phyloP scores from a whole-genome alignment of 345 rosid species.

The Arabis hirsuta region DNA sequence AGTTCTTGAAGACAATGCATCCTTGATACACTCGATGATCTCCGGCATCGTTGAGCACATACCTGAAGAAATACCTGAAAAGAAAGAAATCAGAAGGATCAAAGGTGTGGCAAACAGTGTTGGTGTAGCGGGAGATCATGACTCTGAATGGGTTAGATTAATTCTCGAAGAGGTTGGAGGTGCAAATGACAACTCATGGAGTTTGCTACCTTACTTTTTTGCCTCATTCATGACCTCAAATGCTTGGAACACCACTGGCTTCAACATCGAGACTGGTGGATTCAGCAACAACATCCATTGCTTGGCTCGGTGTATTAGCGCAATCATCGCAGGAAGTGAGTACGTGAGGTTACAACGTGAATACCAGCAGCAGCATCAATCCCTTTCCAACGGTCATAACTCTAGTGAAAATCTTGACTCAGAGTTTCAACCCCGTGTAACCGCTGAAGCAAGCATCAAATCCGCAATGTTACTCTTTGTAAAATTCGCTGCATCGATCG shows the following conservation, averaged over 20 bases:
- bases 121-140: constrained; percentile 71
- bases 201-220: constrained; percentile 87
- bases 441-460: constrained; percentile 90
- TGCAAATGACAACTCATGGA: constrained; percentile 94
- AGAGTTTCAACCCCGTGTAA: constrained; percentile 66
- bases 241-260: constrained; percentile 88
- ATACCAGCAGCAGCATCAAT: constrained; percentile 65
- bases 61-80: constrained; percentile 87
- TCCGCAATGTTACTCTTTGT: constrained; percentile 92
- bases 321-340: constrained; percentile 95
- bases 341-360: constrained; percentile 82
- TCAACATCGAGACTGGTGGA: constrained; percentile 93
- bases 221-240: constrained; percentile 86
- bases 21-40: constrained; percentile 81
- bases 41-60: constrained; percentile 76
- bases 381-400: constrained; percentile 72
- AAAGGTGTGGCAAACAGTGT: constrained; percentile 72
- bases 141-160: constrained; percentile 94
- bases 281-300: constrained; percentile 95
- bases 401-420: constrained; percentile 61
- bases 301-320: constrained; percentile 94
- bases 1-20: constrained; percentile 86
- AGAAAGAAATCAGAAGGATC: constrained; percentile 83
- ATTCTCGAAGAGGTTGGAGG: constrained; percentile 93
- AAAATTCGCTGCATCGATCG: constrained; percentile 80